These are phyloP conservation scores for Ambrosia trifida DNA, from an alignment of 129 eudicot genomes.

Conservation along the genomic window DNA sequence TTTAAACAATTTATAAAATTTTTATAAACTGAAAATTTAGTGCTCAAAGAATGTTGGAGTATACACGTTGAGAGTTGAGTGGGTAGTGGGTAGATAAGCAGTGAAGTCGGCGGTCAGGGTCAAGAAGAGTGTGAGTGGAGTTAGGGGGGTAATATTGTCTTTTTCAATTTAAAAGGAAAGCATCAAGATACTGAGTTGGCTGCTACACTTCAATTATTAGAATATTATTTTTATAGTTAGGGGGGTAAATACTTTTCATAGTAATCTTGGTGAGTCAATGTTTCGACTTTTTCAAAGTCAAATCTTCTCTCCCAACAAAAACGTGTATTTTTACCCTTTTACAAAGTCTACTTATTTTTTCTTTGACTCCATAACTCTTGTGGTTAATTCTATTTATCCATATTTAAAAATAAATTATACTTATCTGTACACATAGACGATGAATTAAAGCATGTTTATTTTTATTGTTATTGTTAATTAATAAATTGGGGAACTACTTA, in stretches of 20 bases:
- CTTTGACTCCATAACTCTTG: background rate
- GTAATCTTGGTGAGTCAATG: conserved; percentile 18
- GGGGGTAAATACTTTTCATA: background rate
- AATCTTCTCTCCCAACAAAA: conserved; percentile 21
- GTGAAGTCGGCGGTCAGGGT: conserved; percentile 59
- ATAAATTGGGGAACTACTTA: background rate
- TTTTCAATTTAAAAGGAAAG: conserved; percentile 26
- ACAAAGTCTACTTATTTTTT: conserved; percentile 20
- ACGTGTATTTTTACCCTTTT: conserved; percentile 27
- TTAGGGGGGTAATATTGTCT: conserved; percentile 29
- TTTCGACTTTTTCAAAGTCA: conserved; percentile 44
- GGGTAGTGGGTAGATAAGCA: conserved; percentile 31
- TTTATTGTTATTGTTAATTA: background rate
- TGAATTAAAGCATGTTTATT: too few species aligned
- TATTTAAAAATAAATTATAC: background rate
- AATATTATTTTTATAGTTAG: background rate
- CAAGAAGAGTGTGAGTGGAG: conserved; percentile 47
- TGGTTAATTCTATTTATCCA: background rate
- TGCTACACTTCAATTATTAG: conserved; percentile 7
- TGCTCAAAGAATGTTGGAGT: conserved; percentile 15
- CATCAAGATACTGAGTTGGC: conserved; percentile 27
- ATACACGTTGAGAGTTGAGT: conserved; percentile 32
- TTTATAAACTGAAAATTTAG: too few species aligned
- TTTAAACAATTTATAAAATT: too few species aligned
- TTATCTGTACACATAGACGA: background rate